phyloP scores from a whole-genome alignment of 2,329 filamentous ascomycete genomes.

The Sclerotinia borealis region DNA sequence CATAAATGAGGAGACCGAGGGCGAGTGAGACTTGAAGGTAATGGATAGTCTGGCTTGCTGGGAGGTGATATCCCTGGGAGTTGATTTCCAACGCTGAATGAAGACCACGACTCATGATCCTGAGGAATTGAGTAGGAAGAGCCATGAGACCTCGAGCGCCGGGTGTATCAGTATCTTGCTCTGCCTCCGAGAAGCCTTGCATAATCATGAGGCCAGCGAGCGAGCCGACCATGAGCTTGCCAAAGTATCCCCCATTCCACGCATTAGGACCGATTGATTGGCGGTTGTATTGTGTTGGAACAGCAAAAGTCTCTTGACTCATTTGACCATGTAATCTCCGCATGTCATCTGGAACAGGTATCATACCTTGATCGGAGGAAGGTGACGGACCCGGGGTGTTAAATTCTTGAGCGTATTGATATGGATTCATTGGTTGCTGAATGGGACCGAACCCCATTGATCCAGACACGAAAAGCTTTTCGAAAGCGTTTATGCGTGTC shows the following conservation, averaged over 20 bases:
- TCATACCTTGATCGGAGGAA: slow-evolving; percentile 48
- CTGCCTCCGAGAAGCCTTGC: slow-evolving; percentile 63
- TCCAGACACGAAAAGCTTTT: slow-evolving; percentile 72
- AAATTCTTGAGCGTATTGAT: slow-evolving; percentile 29
- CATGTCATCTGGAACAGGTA: slow-evolving; percentile 61
- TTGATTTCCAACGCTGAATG: slow-evolving; percentile 39
- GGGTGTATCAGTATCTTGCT: slow-evolving; percentile 57
- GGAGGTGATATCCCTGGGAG: slow-evolving; percentile 48
- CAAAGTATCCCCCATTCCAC: slow-evolving; percentile 54
- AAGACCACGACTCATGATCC: slow-evolving; percentile 41
- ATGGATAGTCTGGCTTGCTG: slow-evolving; percentile 40
- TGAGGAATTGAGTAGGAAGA: slow-evolving; percentile 54
- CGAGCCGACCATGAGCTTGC: slow-evolving; percentile 82
- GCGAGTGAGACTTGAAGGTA: slow-evolving; percentile 49
- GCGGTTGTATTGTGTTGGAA: slow-evolving; percentile 35
- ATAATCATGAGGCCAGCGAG: slow-evolving; percentile 88
- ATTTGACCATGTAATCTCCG: slow-evolving; percentile 33
- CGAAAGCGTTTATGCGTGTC: slow-evolving; percentile 65
- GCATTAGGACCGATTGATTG: slow-evolving; percentile 50
- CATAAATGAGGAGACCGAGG: slow-evolving; percentile 48
- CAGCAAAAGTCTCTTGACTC: slow-evolving; percentile 31
- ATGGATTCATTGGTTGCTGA: slow-evolving; percentile 40
- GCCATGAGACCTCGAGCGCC: slow-evolving; percentile 62
- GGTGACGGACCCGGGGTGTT: slow-evolving; percentile 27
- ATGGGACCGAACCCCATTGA: slow-evolving; percentile 56